phyloP scores from a whole-genome alignment of 495 filamentous ascomycete species.

The Penicillium waksmanii region DNA sequence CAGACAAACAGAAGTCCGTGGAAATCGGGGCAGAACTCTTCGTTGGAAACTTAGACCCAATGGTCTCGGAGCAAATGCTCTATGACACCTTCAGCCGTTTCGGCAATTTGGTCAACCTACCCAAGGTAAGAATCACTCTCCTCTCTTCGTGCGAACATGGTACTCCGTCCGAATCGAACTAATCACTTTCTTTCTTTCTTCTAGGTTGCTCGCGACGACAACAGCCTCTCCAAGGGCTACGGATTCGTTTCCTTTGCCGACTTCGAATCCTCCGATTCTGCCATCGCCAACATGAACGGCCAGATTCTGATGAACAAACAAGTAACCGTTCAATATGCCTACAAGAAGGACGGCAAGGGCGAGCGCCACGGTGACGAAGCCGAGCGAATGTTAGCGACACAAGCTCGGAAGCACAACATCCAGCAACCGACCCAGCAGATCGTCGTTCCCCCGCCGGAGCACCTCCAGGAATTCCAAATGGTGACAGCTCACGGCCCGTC shows the following conservation, averaged over 20 bases:
- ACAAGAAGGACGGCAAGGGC: slow-evolving; percentile 98
- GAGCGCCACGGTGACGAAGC: slow-evolving; percentile 95
- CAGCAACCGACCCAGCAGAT: slow-evolving; percentile 66
- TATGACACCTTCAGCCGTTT: slow-evolving; percentile 97
- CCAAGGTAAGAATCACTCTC: slow-evolving; percentile 60
- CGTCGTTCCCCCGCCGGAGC: slow-evolving; percentile 43
- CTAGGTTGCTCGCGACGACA: slow-evolving; percentile 87
- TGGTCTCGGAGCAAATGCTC: slow-evolving; percentile 95
- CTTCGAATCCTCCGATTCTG: slow-evolving; percentile 94
- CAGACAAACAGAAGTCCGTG: slow-evolving; percentile 94
- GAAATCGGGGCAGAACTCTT: slow-evolving; percentile 98
- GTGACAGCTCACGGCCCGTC: slow-evolving; percentile 49
- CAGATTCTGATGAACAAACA: slow-evolving; percentile 98
- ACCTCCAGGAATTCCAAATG: slow-evolving; percentile 59
- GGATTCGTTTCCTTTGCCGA: slow-evolving; percentile 94
- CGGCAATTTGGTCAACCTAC: slow-evolving; percentile 77
- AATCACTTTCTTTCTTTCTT: slow-evolving; percentile 6
- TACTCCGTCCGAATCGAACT: slow-evolving; percentile 1
- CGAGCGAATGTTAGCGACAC: slow-evolving; percentile 87
- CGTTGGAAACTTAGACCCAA: slow-evolving; percentile 91
- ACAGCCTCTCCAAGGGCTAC: slow-evolving; percentile 90
- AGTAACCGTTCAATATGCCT: slow-evolving; percentile 94
- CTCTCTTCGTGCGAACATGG: not conserved
- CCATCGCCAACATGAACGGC: slow-evolving; percentile 90
- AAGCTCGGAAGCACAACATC: slow-evolving; percentile 94